Conservation (phyloP, 148 eudicot species). For the Dianthus caryophyllus region DNA sequence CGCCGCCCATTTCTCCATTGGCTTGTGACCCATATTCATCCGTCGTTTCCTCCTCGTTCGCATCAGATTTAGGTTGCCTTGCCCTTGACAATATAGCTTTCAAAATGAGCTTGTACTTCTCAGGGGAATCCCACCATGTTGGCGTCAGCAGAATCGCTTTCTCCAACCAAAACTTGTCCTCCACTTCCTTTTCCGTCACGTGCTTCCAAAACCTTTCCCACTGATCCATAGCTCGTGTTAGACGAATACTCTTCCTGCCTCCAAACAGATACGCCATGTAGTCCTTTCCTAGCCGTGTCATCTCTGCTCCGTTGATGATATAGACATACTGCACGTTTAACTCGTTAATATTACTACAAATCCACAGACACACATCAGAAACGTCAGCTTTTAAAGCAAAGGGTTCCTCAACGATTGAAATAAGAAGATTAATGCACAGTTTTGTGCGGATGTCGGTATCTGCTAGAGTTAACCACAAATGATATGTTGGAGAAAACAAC, state of each 20-base stretch:
- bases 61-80: not conserved
- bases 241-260: constrained; percentile 51
- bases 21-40: constrained; percentile 5
- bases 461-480: not conserved
- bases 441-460: not conserved
- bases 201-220: constrained; percentile 33
- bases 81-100: constrained; percentile 12
- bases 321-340: constrained; percentile 51
- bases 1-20: constrained; percentile 1
- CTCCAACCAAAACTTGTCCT: constrained; percentile 45
- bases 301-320: constrained; percentile 62
- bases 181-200: constrained; percentile 23
- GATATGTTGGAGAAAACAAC: not conserved
- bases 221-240: constrained; percentile 31
- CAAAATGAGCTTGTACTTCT: constrained; percentile 33
- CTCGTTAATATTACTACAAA: not conserved
- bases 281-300: constrained; percentile 43
- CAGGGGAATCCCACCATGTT: constrained; percentile 52
- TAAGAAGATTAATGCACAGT: not conserved
- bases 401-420: not conserved
- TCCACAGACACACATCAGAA: not conserved
- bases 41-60: not conserved
- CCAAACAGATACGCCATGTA: constrained; percentile 34
- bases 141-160: constrained; percentile 45
- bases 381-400: not conserved